These are phyloP conservation scores for Sphenostylis stenocarpa DNA, from an alignment of 306 rosid genomes.

Conservation along the genomic window DNA sequence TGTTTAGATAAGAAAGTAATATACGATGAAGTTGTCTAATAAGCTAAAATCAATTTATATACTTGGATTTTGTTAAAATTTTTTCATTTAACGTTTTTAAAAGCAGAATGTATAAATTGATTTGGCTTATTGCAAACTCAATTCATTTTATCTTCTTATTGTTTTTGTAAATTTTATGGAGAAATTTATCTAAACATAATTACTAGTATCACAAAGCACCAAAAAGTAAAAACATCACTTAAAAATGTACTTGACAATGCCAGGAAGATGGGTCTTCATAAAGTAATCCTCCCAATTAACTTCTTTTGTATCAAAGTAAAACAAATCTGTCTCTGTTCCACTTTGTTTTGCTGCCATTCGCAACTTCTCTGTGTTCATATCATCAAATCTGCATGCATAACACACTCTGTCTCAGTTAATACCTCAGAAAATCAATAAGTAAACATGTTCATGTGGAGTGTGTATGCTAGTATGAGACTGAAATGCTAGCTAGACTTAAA, in stretches of 20 bases:
- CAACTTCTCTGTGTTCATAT: slow-evolving; percentile 71
- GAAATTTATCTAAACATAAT: not conserved
- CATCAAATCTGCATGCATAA: slow-evolving; percentile 66
- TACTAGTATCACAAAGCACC: slow-evolving; percentile 3
- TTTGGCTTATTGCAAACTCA: not conserved
- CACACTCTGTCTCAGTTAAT: not conserved
- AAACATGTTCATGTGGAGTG: not conserved
- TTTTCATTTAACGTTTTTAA: not conserved
- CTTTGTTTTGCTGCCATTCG: slow-evolving; percentile 48
- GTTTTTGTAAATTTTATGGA: not conserved
- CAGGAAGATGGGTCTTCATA: slow-evolving; percentile 56
- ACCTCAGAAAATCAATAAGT: not conserved
- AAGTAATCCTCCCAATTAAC: slow-evolving; percentile 84
- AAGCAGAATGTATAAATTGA: not conserved
- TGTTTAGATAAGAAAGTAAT: too few relatives aligned
- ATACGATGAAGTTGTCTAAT: not conserved
- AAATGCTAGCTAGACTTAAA: not conserved
- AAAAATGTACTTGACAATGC: slow-evolving; percentile 69
- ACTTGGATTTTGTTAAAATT: not conserved
- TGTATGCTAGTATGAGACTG: not conserved
- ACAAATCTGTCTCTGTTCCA: slow-evolving; percentile 53
- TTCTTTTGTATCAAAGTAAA: slow-evolving; percentile 69
- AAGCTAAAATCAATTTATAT: not conserved
- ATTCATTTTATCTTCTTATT: not conserved
- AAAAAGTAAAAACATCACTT: slow-evolving; percentile 43